Percentiles rank a stretch among this genome's conserved stretches.
phyloP scores from a whole-genome alignment of 202 grass and related monocot genomes.

The Schoenoplectus tabernaemontani region DNA sequence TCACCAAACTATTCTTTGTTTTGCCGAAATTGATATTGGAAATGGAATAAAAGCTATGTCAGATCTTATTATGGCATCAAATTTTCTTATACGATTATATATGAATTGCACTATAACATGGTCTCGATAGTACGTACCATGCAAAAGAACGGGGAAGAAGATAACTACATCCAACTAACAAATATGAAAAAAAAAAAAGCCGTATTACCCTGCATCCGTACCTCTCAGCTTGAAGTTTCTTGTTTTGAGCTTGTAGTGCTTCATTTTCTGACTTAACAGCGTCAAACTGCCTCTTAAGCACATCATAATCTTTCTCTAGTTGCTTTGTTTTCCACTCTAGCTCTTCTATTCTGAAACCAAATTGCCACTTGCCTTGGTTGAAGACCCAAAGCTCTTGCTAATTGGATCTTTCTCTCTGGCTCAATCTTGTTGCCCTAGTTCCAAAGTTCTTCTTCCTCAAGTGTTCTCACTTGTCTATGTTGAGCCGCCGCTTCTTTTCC shows the following conservation, averaged over 20 bases:
- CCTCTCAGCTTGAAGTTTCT: constrained; percentile 96
- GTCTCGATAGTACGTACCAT: neutral
- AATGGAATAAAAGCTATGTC: neutral
- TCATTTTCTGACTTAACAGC: constrained; percentile 81
- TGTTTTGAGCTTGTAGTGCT: constrained; percentile 75
- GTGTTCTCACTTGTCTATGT: constrained; percentile 93
- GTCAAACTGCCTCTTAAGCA: constrained; percentile 72
- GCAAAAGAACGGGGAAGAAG: neutral
- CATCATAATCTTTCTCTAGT: constrained; percentile 96
- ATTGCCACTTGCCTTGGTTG: constrained; percentile 96
- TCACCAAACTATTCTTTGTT: neutral
- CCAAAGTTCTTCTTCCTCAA: constrained; percentile 99
- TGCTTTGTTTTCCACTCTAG: constrained; percentile 98
- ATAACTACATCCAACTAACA: neutral
- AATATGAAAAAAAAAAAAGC: constrained; percentile 16
- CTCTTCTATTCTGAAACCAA: constrained; percentile 98
- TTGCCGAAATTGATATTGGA: neutral
- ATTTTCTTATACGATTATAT: neutral
- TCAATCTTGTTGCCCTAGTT: constrained; percentile 96
- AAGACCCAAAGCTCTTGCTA: constrained; percentile 67
- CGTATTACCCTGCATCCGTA: constrained; percentile 4
- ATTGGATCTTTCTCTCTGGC: constrained; percentile 87
- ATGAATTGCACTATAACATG: neutral
- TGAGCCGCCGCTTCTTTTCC: constrained; percentile 95
- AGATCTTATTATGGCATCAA: neutral